These are phyloP conservation scores for Backusella circina DNA, from an alignment of 192 early-diverging fungal species.

Conservation along the genomic window DNA sequence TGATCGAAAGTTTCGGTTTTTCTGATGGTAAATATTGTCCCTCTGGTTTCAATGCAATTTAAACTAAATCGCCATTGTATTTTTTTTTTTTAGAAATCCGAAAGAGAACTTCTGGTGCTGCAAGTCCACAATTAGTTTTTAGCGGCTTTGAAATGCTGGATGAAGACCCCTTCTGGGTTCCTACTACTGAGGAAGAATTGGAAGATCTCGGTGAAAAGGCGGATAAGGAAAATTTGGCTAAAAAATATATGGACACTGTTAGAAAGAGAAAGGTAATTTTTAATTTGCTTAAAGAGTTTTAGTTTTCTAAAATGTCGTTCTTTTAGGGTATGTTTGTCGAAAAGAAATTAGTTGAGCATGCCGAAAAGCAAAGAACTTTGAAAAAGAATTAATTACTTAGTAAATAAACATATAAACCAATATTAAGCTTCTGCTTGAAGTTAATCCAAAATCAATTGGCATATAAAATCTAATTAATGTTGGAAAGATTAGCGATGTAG, in stretches of 20 bases:
- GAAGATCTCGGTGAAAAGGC: conserved; percentile 98
- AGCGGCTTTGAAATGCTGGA: conserved; percentile 91
- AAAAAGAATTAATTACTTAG: conserved; percentile 58
- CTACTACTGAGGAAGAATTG: conserved; percentile 94
- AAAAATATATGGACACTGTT: conserved; percentile 95
- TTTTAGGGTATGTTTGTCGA: conserved; percentile 81
- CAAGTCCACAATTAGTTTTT: conserved; percentile 94
- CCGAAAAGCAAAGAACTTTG: conserved; percentile 79
- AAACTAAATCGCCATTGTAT: neutral
- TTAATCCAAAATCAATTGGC: neutral
- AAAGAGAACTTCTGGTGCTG: conserved; percentile 92
- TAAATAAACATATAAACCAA: neutral
- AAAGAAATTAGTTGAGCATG: conserved; percentile 86
- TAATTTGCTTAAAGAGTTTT: neutral
- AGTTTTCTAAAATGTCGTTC: neutral
- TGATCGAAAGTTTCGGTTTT: conserved; percentile 99
- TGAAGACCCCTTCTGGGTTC: conserved; percentile 98
- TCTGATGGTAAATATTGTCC: conserved; percentile 66
- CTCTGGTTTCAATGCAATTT: neutral
- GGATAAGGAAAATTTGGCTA: conserved; percentile 92
- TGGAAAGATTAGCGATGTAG: neutral
- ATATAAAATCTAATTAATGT: neutral
- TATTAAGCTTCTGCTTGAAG: neutral
- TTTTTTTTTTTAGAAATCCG: conserved; percentile 71
- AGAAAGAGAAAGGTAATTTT: conserved; percentile 84